Percentiles rank a stretch among this genome's conserved stretches.
phyloP scores from a whole-genome alignment of 345 rosid species.

The Brassica incana region DNA sequence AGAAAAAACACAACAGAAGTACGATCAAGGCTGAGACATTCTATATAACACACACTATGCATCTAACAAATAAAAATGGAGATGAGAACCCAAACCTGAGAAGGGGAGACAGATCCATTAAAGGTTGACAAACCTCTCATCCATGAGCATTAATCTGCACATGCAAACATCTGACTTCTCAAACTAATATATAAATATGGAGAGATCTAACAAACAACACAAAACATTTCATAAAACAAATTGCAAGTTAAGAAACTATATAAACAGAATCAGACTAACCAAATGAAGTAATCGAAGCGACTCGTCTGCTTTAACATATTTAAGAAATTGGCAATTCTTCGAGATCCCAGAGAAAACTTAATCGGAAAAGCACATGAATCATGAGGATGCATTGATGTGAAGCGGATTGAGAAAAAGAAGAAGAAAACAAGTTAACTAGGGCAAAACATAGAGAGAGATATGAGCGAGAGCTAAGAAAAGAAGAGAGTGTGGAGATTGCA shows the following conservation, averaged over 20 bases:
- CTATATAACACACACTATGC: background rate
- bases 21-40: background rate
- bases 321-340: background rate
- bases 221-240: background rate
- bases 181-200: background rate
- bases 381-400: background rate
- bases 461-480: too few relatives aligned
- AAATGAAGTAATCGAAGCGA: too few relatives aligned
- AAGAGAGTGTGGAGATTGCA: background rate
- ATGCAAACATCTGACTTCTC: conserved; percentile 13
- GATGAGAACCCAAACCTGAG: conserved; percentile 21
- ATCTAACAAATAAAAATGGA: background rate
- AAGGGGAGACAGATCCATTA: conserved; percentile 15
- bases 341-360: background rate
- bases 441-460: conserved; percentile 3
- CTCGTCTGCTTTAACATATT: too few relatives aligned
- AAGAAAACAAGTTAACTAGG: conserved; percentile 15
- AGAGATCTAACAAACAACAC: background rate
- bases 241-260: background rate
- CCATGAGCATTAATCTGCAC: conserved; percentile 25
- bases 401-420: background rate
- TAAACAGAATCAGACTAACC: conserved; percentile 18
- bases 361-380: background rate
- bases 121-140: background rate
- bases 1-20: background rate